phyloP scores from a whole-genome alignment of 805 yeast species.

The Candida pseudofarinosa region DNA sequence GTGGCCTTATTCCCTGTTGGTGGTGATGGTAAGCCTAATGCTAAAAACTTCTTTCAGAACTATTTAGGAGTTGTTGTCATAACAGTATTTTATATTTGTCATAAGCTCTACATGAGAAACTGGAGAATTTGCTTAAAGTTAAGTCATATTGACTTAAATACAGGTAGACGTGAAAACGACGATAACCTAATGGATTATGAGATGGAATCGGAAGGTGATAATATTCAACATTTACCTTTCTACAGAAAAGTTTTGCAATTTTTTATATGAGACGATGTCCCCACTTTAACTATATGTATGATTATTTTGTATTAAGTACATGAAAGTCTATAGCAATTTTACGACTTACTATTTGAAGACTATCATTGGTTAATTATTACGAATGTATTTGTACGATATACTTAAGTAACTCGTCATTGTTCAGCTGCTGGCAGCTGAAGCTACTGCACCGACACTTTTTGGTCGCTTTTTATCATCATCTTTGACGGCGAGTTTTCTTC shows the following conservation, averaged over 20 bases:
- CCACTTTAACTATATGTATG: neutral
- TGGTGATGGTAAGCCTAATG: conserved; percentile 22
- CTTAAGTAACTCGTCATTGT: conserved; percentile 12
- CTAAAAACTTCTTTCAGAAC: conserved; percentile 32
- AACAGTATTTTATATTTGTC: conserved; percentile 30
- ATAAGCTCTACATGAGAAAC: conserved; percentile 32
- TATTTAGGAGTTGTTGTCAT: conserved; percentile 33
- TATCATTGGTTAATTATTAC: conserved; percentile 18
- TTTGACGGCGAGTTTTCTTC: conserved; percentile 23
- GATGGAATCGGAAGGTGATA: conserved; percentile 34
- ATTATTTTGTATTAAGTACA: neutral
- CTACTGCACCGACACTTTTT: conserved; percentile 14
- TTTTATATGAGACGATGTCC: neutral
- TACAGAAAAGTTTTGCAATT: conserved; percentile 11
- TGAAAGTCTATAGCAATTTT: neutral
- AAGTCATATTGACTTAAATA: conserved; percentile 37
- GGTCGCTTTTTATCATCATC: conserved; percentile 17
- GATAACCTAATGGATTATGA: conserved; percentile 36
- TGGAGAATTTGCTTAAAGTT: conserved; percentile 31
- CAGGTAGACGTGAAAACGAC: conserved; percentile 39
- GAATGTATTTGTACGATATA: conserved; percentile 8
- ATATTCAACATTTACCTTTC: conserved; percentile 6
- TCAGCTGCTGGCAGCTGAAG: conserved; percentile 11
- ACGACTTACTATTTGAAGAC: conserved; percentile 5
- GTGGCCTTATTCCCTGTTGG: conserved; percentile 37